Base-by-base conservation (phyloP, 768 basidiomycete species). In the Pleurotus tuoliensis region DNA sequence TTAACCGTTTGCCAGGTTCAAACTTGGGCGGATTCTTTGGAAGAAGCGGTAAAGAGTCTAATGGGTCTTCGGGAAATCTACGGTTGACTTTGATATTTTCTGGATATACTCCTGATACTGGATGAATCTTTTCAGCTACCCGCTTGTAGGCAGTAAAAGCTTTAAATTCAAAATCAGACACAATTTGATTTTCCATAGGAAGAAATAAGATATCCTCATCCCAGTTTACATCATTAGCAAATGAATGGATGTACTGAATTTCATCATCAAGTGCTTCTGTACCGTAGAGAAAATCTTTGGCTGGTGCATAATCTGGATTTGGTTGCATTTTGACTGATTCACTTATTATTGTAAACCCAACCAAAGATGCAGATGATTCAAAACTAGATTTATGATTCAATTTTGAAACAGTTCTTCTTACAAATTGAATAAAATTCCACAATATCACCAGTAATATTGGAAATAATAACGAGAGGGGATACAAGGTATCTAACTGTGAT, bases 41-140 rank as follows among this genome's bases (percentile, higher is more conserved):
- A 3, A 70, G 46, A n/a, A 38, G 3, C 0, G 62, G 61, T 4
- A 77, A 25, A 24, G 22, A 24, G 2, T 24, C 6, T 0, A 73
- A 57, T 0, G 67, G 72, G 41, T 73, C 63, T n/a, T 65, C 62
- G 1, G 67, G 66, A 40, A 72, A 24, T 5, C n/a, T 24, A n/a
- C 47, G n/a, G 2, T 0, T 22, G 15, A 49, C 47, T 22, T 34
- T n/a, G 1, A 25, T 2, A 7, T 22, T 1, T 7, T 49, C 47
- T 1, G 62, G 61, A 11, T 56, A 25, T 64, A 61, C 5, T 59
- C 62, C 68, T 56, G 72, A 49, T 7, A 6, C 69, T 61, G 50
- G 75, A 55, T 8, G 59, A 61, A 5, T 49, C n/a, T 54, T 68
- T 61, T 45, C 71, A 54, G 37, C 60, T 18, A 37, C 45, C n/a